These are phyloP conservation scores for Hypsizygus ulmarius DNA, from an alignment of 1,284 basidiomycete species.

Conservation along the genomic window DNA sequence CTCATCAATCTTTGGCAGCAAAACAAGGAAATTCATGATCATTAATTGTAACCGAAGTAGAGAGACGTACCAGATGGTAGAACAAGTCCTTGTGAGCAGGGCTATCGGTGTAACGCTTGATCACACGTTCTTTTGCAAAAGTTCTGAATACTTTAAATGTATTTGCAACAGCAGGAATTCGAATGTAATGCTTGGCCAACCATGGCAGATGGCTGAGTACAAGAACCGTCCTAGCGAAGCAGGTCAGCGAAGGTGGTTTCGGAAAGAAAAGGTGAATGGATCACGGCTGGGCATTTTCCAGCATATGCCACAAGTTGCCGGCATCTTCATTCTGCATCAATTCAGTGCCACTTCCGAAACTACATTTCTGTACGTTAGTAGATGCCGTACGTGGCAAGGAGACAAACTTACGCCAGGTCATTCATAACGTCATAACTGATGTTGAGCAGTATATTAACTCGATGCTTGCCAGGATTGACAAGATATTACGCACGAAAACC, in stretches of 20 bases:
- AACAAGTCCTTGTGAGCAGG: slow-evolving; percentile 35
- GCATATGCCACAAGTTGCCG: slow-evolving; percentile 10
- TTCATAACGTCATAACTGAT: slow-evolving; percentile 39
- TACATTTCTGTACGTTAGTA: slow-evolving; percentile 4
- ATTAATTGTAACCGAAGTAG: too few species aligned
- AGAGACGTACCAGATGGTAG: slow-evolving; percentile 22
- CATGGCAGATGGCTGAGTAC: slow-evolving; percentile 28
- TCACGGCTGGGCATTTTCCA: slow-evolving; percentile 15
- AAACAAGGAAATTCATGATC: too few species aligned
- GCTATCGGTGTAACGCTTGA: slow-evolving; percentile 24
- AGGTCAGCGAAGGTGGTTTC: not conserved
- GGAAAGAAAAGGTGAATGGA: too few species aligned
- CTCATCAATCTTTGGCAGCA: slow-evolving; percentile 24
- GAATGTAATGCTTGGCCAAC: slow-evolving; percentile 25
- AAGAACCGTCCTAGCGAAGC: slow-evolving; percentile 3
- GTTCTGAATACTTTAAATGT: slow-evolving; percentile 22
- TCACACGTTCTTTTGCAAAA: slow-evolving; percentile 22
- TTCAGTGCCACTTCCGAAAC: slow-evolving; percentile 30
- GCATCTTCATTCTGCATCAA: slow-evolving; percentile 26
- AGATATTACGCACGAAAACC: slow-evolving; percentile 30
- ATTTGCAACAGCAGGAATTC: slow-evolving; percentile 19
- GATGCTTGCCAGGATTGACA: not conserved
- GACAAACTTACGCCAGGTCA: slow-evolving; percentile 32
- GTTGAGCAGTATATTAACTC: not conserved
- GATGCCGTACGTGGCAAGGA: not conserved